Percentiles rank a stretch among this genome's conserved stretches.
phyloP scores from a whole-genome alignment of 208 protist species.

The Herpetomonas samuelpessoai region DNA sequence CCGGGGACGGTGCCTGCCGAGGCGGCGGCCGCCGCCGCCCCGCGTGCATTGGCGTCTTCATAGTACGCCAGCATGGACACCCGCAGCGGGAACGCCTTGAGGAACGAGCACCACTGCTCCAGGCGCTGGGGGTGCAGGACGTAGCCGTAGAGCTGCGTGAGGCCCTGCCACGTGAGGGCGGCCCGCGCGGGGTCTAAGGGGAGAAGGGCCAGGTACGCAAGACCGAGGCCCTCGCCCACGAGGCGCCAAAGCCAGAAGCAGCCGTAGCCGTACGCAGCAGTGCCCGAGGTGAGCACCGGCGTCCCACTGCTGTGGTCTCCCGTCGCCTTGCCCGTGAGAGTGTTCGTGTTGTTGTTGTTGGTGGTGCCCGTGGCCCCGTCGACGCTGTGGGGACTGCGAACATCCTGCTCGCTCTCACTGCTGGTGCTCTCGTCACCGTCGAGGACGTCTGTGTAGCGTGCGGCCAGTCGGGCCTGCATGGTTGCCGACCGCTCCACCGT shows the following conservation, averaged over 20 bases:
- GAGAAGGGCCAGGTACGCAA: conserved; percentile 1
- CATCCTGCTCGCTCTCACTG: neutral
- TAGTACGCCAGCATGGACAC: neutral
- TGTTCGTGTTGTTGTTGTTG: no score
- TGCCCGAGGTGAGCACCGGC: neutral
- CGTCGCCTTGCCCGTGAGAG: conserved; percentile 8
- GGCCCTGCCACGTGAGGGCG: conserved; percentile 18
- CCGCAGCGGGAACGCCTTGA: conserved; percentile 6
- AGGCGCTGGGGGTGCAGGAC: conserved; percentile 14
- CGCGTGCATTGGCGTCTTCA: conserved; percentile 7
- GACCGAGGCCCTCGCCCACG: conserved; percentile 5
- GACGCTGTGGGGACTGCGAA: no score
- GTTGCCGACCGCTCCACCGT: conserved; percentile 6
- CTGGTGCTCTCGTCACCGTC: neutral
- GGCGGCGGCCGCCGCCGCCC: neutral
- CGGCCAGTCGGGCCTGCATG: neutral
- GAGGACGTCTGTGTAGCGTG: neutral
- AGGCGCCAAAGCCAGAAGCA: conserved; percentile 15
- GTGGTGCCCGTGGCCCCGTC: conserved; percentile 2
- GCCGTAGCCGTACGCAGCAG: neutral
- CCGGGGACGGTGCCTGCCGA: neutral
- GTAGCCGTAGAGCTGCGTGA: conserved; percentile 15
- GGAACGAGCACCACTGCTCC: conserved; percentile 13
- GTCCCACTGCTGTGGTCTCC: neutral
- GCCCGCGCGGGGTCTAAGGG: conserved; percentile 6